These are phyloP conservation scores for Magnolia changhungtana DNA, from an alignment of 164 flowering plant species.

Conservation along the genomic window DNA sequence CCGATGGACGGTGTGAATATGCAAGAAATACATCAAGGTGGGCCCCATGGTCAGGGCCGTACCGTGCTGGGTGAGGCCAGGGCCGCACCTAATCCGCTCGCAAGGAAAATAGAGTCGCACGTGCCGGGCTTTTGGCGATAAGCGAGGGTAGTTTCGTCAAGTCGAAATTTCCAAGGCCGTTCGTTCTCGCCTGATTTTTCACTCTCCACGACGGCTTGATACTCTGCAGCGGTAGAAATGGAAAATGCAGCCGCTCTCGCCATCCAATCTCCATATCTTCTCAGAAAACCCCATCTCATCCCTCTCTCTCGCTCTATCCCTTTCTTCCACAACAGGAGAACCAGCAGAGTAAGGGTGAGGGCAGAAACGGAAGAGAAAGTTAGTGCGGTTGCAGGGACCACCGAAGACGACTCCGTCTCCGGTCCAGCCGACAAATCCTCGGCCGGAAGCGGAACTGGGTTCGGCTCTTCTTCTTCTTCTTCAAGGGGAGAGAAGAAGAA, in stretches of 20 bases:
- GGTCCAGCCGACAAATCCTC: slow-evolving; percentile 19
- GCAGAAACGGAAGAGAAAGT: slow-evolving; percentile 1
- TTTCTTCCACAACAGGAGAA: not conserved
- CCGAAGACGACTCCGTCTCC: not conserved
- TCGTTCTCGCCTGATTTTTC: not conserved
- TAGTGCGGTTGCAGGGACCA: not conserved
- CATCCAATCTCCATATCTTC: not conserved
- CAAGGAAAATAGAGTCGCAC: too few species aligned
- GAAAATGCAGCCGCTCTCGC: not conserved
- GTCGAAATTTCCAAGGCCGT: too few species aligned
- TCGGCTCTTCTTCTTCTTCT: slow-evolving; percentile 43
- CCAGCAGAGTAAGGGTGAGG: not conserved
- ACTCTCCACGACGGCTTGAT: not conserved
- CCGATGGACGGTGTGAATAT: too few species aligned
- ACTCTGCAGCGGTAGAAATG: not conserved
- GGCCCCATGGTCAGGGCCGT: too few species aligned
- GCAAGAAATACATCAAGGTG: too few species aligned
- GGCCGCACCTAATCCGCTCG: too few species aligned
- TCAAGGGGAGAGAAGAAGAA: slow-evolving; percentile 33
- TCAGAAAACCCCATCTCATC: not conserved
- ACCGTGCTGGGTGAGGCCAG: too few species aligned
- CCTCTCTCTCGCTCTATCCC: not conserved
- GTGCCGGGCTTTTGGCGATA: too few species aligned
- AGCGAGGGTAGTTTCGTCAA: too few species aligned
- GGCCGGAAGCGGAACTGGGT: slow-evolving; percentile 36